Base-by-base conservation (phyloP, 2,329 filamentous ascomycete species). In the Chrysoporthe austroafricana region DNA sequence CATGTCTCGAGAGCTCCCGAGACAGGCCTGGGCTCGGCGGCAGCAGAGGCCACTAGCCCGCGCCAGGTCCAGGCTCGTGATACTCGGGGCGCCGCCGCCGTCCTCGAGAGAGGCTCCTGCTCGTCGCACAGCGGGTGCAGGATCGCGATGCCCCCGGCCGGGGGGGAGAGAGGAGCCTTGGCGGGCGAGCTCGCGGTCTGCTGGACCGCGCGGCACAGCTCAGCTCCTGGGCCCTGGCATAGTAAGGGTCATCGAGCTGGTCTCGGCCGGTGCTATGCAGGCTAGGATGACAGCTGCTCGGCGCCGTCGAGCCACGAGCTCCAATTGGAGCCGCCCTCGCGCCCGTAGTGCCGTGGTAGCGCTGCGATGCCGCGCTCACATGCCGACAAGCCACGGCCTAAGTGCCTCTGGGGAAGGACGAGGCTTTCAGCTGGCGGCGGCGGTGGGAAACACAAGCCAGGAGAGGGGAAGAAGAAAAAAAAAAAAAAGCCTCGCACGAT, bases 11-110 rank as follows among this genome's bases (percentile, higher is more conserved):
- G 36, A 39, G 36, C 36, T 39, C 6, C 36, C 36, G 36, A 39
- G 36, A 39, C 36, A 39, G 9, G 26, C 26, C 26, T 39, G 36
- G 36, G 36, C 5, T 39, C 36, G 36, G 36, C 36, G 4, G 7
- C 4, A 39, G 26, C 9, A 9, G 36, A 39, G 9, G 36, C 36
- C 9, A 9, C 36, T 39, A 39, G 36, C 36, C 36, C 9, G 36
- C 6, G 36, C 36, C 36, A 39, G 36, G 36, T 2, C 36, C 9
- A 39, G 36, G 36, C 26, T 36, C 48, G 50, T 60, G 43, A 39
- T n/a, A 44, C 26, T 54, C 54, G 60, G 42, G n/a, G 26, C 32
- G 59, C 59, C 52, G 59, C 48, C 26, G 50, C 26, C 34, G 58
- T 52, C 26, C 63, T 52, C n/a, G 36, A 26, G 58, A 52, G 48